Conservation (phyloP, 202 grass and related monocot species). For the Elaeis oleifera region DNA sequence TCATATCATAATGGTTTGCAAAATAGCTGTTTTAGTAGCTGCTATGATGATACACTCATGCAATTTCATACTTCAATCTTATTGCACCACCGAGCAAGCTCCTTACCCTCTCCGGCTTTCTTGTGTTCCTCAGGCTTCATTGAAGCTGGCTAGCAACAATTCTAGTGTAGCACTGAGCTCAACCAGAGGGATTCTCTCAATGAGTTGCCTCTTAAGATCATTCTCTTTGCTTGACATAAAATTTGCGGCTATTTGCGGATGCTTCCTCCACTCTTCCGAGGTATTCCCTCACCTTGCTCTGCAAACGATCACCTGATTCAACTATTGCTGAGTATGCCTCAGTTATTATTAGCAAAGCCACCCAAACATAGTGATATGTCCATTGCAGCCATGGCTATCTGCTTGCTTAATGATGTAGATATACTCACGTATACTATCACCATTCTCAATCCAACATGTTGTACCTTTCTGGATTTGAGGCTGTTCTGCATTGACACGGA, state of each 20-base stretch:
- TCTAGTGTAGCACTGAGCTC: slow-evolving; percentile 61
- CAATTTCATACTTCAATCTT: background rate
- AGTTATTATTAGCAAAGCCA: slow-evolving; percentile 42
- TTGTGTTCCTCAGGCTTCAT: slow-evolving; percentile 39
- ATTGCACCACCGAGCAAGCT: background rate
- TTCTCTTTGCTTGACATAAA: slow-evolving; percentile 76
- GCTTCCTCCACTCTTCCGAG: slow-evolving; percentile 56
- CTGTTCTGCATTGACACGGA: too few species aligned
- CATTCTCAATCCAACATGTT: too few species aligned
- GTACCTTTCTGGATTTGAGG: too few species aligned
- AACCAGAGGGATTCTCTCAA: slow-evolving; percentile 50
- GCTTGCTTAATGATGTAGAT: too few species aligned
- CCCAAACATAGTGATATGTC: slow-evolving; percentile 21
- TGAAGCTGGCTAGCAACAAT: slow-evolving; percentile 67
- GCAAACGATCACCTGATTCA: slow-evolving; percentile 51
- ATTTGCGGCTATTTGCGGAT: slow-evolving; percentile 66
- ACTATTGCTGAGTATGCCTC: slow-evolving; percentile 58
- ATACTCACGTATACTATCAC: too few species aligned
- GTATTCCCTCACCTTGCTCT: slow-evolving; percentile 53
- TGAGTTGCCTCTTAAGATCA: slow-evolving; percentile 36
- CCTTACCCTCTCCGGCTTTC: background rate
- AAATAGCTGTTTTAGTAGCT: background rate
- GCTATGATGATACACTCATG: background rate
- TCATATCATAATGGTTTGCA: too few species aligned
- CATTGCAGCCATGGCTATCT: too few species aligned